Evolutionary conservation across 2,329 filamentous ascomycete genomes (phyloP).

Genomic region (Huntiella bhutanensis): DNA sequence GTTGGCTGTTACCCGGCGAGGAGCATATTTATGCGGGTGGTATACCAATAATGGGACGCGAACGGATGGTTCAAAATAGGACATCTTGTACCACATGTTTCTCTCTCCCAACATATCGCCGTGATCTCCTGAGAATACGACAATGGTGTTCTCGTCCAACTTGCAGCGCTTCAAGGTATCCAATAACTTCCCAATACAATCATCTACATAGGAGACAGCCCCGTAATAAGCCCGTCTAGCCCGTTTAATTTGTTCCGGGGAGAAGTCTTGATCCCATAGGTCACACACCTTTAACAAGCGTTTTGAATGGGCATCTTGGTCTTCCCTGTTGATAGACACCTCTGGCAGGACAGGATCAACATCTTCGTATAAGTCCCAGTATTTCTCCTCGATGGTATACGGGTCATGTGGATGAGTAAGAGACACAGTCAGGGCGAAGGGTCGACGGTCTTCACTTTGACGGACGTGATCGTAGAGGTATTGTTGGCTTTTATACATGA

Average conservation of each 20-base stretch:
- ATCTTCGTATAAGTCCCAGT: slow-evolving; percentile 79
- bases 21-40: slow-evolving; percentile 54
- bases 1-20: slow-evolving; percentile 61
- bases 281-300: slow-evolving; percentile 75
- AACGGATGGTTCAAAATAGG: slow-evolving; percentile 80
- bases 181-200: slow-evolving; percentile 72
- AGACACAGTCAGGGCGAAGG: slow-evolving; percentile 77
- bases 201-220: slow-evolving; percentile 82
- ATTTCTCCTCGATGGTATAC: slow-evolving; percentile 84
- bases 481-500: slow-evolving; percentile 79
- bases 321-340: slow-evolving; percentile 56
- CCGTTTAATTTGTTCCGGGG: slow-evolving; percentile 67
- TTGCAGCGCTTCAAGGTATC: slow-evolving; percentile 60
- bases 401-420: slow-evolving; percentile 90
- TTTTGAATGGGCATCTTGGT: slow-evolving; percentile 74
- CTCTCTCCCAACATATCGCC: slow-evolving; percentile 92
- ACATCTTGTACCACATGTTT: slow-evolving; percentile 95
- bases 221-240: slow-evolving; percentile 83
- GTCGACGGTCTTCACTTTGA: slow-evolving; percentile 51
- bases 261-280: slow-evolving; percentile 66
- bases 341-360: slow-evolving; percentile 74
- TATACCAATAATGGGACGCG: slow-evolving; percentile 76
- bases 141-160: slow-evolving; percentile 67
- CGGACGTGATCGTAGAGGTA: slow-evolving; percentile 83
- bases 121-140: slow-evolving; percentile 86